Base-by-base conservation (phyloP, 2,329 filamentous ascomycete genomes). In the Alternaria arborescens region DNA sequence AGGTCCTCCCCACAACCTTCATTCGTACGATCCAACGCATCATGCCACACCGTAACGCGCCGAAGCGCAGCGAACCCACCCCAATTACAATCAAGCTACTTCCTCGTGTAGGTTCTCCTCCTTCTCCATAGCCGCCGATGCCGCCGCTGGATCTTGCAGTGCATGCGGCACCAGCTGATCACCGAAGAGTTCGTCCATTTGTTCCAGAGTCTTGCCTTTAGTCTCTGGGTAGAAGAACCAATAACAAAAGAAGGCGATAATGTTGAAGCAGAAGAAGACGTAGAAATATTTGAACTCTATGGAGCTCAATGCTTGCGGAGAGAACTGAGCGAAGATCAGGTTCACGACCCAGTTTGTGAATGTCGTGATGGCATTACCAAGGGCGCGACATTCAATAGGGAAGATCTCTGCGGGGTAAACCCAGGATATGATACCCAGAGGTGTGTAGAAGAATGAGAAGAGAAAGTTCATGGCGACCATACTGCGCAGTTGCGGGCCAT, bases 241-340 rank as follows among this genome's bases (percentile, higher is more conserved):
- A 20, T 70, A 68, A 60, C 68, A 72, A 1, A 68, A n/a, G 41
- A 69, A 64, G 2, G 67, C 64, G 16, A 78, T 76, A 69, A 83
- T 76, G 60, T 84, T 85, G 68, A 85, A 83, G 7, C 79, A 82
- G 42, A 68, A 71, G 43, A 71, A 68, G 32, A 69, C 65, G 66
- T 83, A 84, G 44, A 83, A 86, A 67, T 84, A 86, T 20, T 76
- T 71, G 63, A 84, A 85, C 55, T 67, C 62, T 38, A 68, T 55
- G 16, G 60, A 24, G 26, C 40, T 64, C 7, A 69, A 47, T 18
- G 82, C 83, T 26, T 78, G 76, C 0, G 83, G 84, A 3, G 80
- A 81, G 61, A 83, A 84, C 58, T 85, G 82, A 7, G 81, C 80
- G 58, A 86, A 83, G 20, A 85, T 71, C 4, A 85, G 71, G 60